phyloP scores from a whole-genome alignment of 495 filamentous ascomycete genomes.

The Penicillium mononematosum region DNA sequence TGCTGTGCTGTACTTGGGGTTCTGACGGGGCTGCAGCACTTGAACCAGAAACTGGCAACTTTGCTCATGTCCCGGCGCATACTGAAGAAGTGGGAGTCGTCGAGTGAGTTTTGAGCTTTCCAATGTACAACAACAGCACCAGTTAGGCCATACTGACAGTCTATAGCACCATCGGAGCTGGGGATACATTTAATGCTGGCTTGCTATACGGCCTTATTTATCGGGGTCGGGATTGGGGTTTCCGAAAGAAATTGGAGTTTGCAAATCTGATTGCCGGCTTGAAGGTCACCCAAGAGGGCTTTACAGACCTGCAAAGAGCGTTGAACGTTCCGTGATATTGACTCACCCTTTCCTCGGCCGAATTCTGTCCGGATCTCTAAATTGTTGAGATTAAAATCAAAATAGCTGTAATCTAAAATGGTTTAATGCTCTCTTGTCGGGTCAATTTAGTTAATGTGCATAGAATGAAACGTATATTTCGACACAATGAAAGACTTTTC shows the following conservation, averaged over 20 bases:
- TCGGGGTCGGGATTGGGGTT: slow-evolving; percentile 51
- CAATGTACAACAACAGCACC: not conserved
- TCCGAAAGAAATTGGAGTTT: slow-evolving; percentile 54
- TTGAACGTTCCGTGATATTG: slow-evolving; percentile 13
- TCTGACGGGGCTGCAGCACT: slow-evolving; percentile 55
- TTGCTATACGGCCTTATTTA: slow-evolving; percentile 61
- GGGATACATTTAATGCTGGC: slow-evolving; percentile 74
- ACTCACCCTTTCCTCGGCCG: not conserved
- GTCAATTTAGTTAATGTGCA: not conserved
- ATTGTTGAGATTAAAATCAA: not conserved
- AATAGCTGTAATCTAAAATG: not conserved
- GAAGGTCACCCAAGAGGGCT: slow-evolving; percentile 67
- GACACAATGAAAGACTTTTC: not conserved
- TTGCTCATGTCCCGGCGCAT: slow-evolving; percentile 48
- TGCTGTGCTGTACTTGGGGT: slow-evolving; percentile 70
- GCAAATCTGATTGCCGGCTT: slow-evolving; percentile 65
- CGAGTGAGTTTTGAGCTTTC: slow-evolving; percentile 54
- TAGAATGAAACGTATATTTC: not conserved
- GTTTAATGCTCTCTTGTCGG: not conserved
- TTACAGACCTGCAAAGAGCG: slow-evolving; percentile 50
- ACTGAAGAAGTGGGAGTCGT: slow-evolving; percentile 47
- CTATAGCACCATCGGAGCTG: slow-evolving; percentile 64
- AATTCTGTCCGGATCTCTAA: not conserved
- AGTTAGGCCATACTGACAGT: slow-evolving; percentile 16
- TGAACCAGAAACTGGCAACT: slow-evolving; percentile 34